Percentiles rank a stretch among this genome's conserved stretches.
phyloP scores from a whole-genome alignment of 2,329 filamentous ascomycete species.

The Colletotrichum brevisporum region DNA sequence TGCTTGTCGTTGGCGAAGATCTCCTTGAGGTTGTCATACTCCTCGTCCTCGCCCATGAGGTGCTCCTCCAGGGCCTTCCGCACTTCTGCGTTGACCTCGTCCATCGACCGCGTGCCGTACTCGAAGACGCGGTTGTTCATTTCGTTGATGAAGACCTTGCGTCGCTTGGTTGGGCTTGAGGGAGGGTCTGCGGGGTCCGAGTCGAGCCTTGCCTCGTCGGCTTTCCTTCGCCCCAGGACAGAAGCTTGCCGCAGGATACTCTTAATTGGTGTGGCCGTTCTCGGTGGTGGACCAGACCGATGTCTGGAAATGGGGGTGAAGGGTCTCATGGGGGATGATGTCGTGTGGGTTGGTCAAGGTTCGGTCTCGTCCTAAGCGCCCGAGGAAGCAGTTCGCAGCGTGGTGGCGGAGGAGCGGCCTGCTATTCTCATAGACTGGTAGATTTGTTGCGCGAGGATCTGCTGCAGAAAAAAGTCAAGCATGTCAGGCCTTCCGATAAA shows the following conservation, averaged over 20 bases:
- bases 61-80: conserved; percentile 70
- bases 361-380: conserved; percentile 9
- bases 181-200: conserved; percentile 53
- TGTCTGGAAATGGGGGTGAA: conserved; percentile 53
- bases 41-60: conserved; percentile 69
- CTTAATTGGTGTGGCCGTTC: conserved; percentile 60
- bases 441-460: conserved; percentile 42
- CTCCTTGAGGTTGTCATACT: conserved; percentile 73
- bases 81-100: conserved; percentile 69
- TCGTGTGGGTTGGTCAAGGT: conserved; percentile 11
- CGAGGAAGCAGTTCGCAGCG: not conserved
- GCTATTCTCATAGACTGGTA: conserved; percentile 45
- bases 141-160: conserved; percentile 72
- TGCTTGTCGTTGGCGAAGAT: conserved; percentile 67
- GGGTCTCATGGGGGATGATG: conserved; percentile 48
- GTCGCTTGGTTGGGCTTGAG: conserved; percentile 65
- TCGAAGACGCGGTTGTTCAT: conserved; percentile 70
- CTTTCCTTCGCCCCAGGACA: conserved; percentile 60
- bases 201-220: conserved; percentile 59
- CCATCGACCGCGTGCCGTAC: conserved; percentile 66
- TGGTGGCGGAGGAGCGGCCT: conserved; percentile 18
- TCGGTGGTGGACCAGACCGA: conserved; percentile 50
- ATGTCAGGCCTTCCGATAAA: conserved; percentile 38
- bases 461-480: conserved; percentile 42
- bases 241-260: conserved; percentile 66